phyloP scores from a whole-genome alignment of 1,139 yeast genomes.

The Debaryomyces robertsiae region DNA sequence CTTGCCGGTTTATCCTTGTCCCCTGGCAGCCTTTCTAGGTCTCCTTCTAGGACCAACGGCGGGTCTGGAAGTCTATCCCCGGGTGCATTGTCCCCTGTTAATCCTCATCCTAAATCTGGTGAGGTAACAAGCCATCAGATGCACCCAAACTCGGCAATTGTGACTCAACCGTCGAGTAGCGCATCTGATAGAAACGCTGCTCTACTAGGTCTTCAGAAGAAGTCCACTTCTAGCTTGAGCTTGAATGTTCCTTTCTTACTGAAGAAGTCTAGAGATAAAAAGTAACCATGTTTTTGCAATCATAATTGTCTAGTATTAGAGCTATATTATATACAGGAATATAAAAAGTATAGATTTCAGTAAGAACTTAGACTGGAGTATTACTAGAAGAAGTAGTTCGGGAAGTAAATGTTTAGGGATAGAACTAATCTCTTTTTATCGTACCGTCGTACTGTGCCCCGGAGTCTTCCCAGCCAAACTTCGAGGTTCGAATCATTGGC shows the following conservation, averaged over 20 bases:
- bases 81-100: constrained; percentile 15
- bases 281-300: constrained; percentile 10
- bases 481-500: constrained; percentile 37
- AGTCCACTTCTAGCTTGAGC: constrained; percentile 29
- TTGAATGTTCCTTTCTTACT: constrained; percentile 31
- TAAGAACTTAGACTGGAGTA: too few relatives aligned
- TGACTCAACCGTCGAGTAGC: constrained; percentile 31
- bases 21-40: constrained; percentile 13
- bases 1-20: constrained; percentile 17
- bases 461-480: constrained; percentile 22
- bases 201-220: constrained; percentile 19
- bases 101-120: constrained; percentile 1
- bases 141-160: constrained; percentile 11
- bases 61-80: constrained; percentile 14
- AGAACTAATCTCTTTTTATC: constrained; percentile 72
- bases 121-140: neutral
- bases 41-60: constrained; percentile 14
- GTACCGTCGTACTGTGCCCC: constrained; percentile 72
- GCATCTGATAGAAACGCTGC: constrained; percentile 37
- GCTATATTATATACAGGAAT: constrained; percentile 10
- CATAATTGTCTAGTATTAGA: neutral
- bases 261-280: constrained; percentile 27
- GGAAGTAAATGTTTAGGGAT: constrained; percentile 63
- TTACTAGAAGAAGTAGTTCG: neutral
- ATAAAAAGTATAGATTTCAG: constrained; percentile 1